Evolutionary conservation across 1,139 yeast species (phyloP), one percentile per base, ranked within the genome.

Genomic region (Nadsonia commutata): DNA sequence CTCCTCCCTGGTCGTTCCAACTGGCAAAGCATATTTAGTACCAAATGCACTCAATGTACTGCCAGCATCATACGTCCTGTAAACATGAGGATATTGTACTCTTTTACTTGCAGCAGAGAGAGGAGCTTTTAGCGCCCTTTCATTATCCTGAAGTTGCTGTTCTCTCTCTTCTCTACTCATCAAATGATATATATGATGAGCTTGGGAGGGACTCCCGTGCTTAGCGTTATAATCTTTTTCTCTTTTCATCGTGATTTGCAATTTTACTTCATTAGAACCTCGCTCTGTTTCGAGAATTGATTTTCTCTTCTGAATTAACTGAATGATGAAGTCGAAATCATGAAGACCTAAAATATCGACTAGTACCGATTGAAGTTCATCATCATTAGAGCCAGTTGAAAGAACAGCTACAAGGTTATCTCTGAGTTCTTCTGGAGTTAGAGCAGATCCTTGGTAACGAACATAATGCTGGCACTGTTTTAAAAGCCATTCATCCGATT

Each of bases 261-360:
- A 18, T 38, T 27, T 16, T 21, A 18, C 17, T 7, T 20, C 33
- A 11, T 23, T 18, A 20, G 3, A 16, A n/a, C 21, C 16, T 13
- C 5, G 17, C 18, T 56, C 58, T 0, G 56, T 53, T 27, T 40
- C 38, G 11, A 47, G 43, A 38, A 49, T 23, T 18, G 46, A 46
- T 13, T 40, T 37, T 51, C 76, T 71, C 44, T 77, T 66, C 46
- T 75, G 76, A 2, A 88, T 59, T 16, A 90, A 63, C 43, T 71
- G 74, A 1, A 86, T 69, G 8, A 86, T 81, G 43, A 86, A 61
- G 43, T 85, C 95, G 48, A 90, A 71, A 54, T 85, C 81, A 33
- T 85, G 95, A 53, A 78, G 81, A 0, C 98, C 97, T 3, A 90
- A 61, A 8, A 83, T 68, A 56, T 86, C 95, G 49, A 84, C 78